Base-by-base conservation (phyloP, 1,139 yeast species). In the Saccharomyces pastorianus region DNA sequence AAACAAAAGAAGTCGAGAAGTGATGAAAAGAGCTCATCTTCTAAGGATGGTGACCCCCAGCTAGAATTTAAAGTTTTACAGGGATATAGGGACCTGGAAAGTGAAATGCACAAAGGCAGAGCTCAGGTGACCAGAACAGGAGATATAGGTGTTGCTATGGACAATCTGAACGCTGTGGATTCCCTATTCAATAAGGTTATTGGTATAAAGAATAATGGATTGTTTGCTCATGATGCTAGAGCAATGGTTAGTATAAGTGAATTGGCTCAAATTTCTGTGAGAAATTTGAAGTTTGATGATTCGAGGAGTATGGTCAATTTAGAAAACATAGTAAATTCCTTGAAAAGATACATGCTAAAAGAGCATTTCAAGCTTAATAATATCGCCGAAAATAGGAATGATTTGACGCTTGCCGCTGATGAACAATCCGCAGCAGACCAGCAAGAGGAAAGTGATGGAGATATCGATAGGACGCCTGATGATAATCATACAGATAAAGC, bases 241-340 rank as follows among this genome's bases (percentile, higher is more conserved):
- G 74, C 78, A 14, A 65, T 78, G 57, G 66, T 71, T 26, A 75
- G 71, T 53, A 71, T 78, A 26, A 73, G 79, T 51, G 74, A 75
- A 53, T 70, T 78, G 55, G 75, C 80, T n/a, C 74, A 75, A 48
- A 63, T 77, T 29, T 85, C 85, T 53, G 81, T 87, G 2, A 75
- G 81, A 52, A 83, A 82, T 65, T 62, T 84, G 58, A 78, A 78
- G 53, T 70, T 84, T 48, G 87, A 83, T 1, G 78, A 77, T 49
- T 73, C 78, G 6, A 82, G 79, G 6, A 73, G 76, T 7, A 70
- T 80, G 1, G 64, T 86, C 8, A 76, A 75, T 56, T 66, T 78
- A 14, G 73, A 74, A 2, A 84, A 80, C 25, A 78, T 82, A 56
- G 62, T 77, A 6, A 61, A 67, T 23, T 71, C 73, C 28, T 64